Evolutionary conservation across 2,329 filamentous ascomycete genomes (phyloP).

Genomic region (Cadophora malorum): DNA sequence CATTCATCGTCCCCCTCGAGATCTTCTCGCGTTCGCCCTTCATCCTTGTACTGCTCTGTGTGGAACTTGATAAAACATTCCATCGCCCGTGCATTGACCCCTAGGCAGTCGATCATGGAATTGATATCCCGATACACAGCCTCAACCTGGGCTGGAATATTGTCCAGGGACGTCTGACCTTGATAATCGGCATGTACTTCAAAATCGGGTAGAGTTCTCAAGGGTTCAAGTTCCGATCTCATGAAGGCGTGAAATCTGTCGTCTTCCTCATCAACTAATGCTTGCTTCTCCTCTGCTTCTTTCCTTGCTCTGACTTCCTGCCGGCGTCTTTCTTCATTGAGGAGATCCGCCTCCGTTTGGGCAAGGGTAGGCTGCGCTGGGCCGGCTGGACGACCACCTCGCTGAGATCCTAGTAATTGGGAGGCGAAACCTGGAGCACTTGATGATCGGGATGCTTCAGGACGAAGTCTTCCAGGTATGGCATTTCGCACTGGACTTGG

Average conservation of each 20-base stretch:
- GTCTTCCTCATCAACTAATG: conserved; percentile 72
- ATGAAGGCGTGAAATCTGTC: conserved; percentile 70
- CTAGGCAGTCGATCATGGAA: conserved; percentile 92
- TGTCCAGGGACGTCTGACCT: conserved; percentile 54
- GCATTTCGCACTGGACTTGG: conserved; percentile 73
- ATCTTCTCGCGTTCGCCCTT: conserved; percentile 67
- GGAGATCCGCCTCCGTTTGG: conserved; percentile 30
- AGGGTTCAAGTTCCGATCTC: conserved; percentile 64
- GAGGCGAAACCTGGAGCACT: conserved; percentile 66
- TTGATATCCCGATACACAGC: conserved; percentile 81
- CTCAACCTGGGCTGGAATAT: conserved; percentile 67
- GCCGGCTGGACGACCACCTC: conserved; percentile 56
- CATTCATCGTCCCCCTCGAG: conserved; percentile 73
- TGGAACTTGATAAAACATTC: conserved; percentile 71
- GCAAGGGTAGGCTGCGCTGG: conserved; percentile 33
- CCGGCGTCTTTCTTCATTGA: conserved; percentile 42
- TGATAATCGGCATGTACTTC: conserved; percentile 65
- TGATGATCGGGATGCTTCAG: conserved; percentile 61
- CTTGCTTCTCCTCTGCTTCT: conserved; percentile 62
- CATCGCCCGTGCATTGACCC: conserved; percentile 76
- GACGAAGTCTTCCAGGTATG: conserved; percentile 57
- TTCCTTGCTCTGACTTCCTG: conserved; percentile 55
- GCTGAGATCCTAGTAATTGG: conserved; percentile 54
- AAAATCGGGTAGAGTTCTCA: conserved; percentile 69
- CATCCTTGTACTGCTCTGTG: conserved; percentile 57